Evolutionary conservation across 2,329 filamentous ascomycete species (phyloP).

Genomic region (Camptophora hylomeconis): DNA sequence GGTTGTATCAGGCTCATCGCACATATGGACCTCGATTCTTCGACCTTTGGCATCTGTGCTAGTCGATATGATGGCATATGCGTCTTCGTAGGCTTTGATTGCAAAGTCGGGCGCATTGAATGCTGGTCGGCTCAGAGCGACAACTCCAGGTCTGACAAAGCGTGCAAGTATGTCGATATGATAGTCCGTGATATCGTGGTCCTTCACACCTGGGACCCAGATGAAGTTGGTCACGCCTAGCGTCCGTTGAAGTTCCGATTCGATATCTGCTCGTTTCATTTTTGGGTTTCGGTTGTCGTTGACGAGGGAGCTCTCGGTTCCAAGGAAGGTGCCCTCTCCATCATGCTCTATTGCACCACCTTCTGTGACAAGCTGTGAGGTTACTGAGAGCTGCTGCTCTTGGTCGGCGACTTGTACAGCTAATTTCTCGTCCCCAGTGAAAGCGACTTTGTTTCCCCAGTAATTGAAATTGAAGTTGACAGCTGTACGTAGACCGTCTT

Average conservation of each 20-base stretch:
- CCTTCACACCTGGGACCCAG: conserved; percentile 22
- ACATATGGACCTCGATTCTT: conserved; percentile 15
- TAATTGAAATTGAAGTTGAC: conserved; percentile 5
- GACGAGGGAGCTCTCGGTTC: conserved; percentile 22
- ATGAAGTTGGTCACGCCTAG: conserved; percentile 22
- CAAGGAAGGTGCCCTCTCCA: conserved; percentile 24
- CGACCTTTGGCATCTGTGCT: conserved; percentile 18
- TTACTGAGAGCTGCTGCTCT: conserved; percentile 6
- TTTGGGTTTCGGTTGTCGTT: conserved; percentile 21
- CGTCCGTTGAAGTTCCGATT: conserved; percentile 17
- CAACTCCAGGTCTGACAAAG: conserved; percentile 19
- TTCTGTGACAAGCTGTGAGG: conserved; percentile 18
- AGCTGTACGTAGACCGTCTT: conserved; percentile 8
- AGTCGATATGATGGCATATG: conserved; percentile 12
- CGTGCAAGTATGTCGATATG: conserved; percentile 22
- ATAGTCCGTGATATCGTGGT: conserved; percentile 23
- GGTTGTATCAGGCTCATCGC: conserved; percentile 19
- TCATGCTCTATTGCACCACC: conserved; percentile 24
- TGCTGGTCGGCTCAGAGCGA: conserved; percentile 19
- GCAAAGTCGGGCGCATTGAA: conserved; percentile 11
- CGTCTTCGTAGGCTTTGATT: conserved; percentile 19
- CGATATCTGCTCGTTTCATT: conserved; percentile 15
- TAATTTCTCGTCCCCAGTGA: conserved; percentile 8
- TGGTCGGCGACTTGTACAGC: conserved; percentile 5
- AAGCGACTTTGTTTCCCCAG: conserved; percentile 13